Base-by-base conservation (phyloP, 78 protist genomes). In the Polysphondylium violaceum region DNA sequence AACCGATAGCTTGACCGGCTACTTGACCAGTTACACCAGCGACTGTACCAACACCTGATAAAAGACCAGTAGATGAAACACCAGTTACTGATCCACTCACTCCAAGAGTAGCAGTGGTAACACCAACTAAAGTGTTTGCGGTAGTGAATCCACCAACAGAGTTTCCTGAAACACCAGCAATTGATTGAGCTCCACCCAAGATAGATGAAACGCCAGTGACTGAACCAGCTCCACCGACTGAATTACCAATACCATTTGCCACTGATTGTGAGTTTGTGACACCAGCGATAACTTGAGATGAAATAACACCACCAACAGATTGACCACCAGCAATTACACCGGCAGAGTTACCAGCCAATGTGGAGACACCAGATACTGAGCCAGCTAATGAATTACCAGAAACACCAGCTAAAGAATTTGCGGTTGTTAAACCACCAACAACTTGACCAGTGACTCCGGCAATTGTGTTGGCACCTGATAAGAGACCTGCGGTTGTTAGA, bases 381-480 rank as follows among this genome's bases (percentile, higher is more conserved):
- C 53, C 53, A 47, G 53, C 53, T 47, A 47, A 47, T 12, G 53
- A 47, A 47, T 47, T 47, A 47, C 53, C 53, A 7, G 53, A 47
- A 47, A 47, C 40, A 61, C 40, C 40, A 3, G 69, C 69, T 19
- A 61, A 8, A 31, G 43, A 31, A 31, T 1, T 31, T 23, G 69
- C 33, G 11, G 69, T 61, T 23, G 69, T 61, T 11, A 61, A 31
- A 31, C 69, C 69, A 31, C 43, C 69, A 61, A 61, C 69, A 61
- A 61, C 33, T 31, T 61, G 33, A 61, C 40, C 40, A 11, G 69
- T 11, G 8, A 31, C 40, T 31, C 19, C 40, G 11, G 19, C 21
- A 50, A 50, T 50, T 50, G 56, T 50, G 56, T 50, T 50, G 56
- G 56, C 56, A 50, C 56, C 56, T 50, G 56, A 50, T 50, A 50